Percentiles rank a stretch among this genome's conserved stretches.
These are phyloP conservation scores for Leccinum variicolor DNA, from an alignment of 768 basidiomycete genomes.

Conservation along the genomic window DNA sequence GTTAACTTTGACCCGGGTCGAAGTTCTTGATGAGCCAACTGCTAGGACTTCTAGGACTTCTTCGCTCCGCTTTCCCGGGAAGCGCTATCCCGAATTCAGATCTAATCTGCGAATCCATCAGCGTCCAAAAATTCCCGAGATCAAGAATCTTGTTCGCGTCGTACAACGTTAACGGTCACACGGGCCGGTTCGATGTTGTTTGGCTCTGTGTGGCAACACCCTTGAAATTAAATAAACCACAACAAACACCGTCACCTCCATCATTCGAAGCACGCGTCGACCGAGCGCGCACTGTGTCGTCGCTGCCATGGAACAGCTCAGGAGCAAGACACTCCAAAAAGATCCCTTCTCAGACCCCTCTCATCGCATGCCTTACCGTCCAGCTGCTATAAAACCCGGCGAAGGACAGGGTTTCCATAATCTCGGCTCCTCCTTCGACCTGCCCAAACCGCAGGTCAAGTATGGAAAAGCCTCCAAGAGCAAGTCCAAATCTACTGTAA, in stretches of 20 bases:
- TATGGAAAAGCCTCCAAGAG: slow-evolving; percentile 2
- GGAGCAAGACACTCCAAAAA: background rate
- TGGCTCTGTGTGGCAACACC: slow-evolving; percentile 20
- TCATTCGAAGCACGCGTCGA: slow-evolving; percentile 3
- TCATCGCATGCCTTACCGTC: slow-evolving; percentile 25
- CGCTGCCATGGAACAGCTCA: slow-evolving; percentile 25
- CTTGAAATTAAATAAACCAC: slow-evolving; percentile 25
- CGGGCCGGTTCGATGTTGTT: slow-evolving; percentile 7
- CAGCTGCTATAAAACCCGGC: slow-evolving; percentile 21
- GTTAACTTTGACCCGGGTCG: slow-evolving; percentile 9
- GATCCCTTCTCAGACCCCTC: slow-evolving; percentile 13
- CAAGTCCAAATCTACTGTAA: slow-evolving; percentile 6
- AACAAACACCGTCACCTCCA: slow-evolving; percentile 24
- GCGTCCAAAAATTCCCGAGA: background rate
- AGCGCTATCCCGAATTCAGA: background rate
- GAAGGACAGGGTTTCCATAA: slow-evolving; percentile 26
- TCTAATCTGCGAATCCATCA: slow-evolving; percentile 14
- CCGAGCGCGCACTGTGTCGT: background rate
- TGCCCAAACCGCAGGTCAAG: slow-evolving; percentile 1
- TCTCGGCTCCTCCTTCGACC: slow-evolving; percentile 20
- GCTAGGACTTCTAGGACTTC: background rate
- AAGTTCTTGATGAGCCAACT: background rate
- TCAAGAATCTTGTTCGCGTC: background rate
- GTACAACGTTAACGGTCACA: background rate
- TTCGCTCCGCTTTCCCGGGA: background rate